Base-by-base conservation (phyloP, 768 basidiomycete species). In the Tulasnella sp. region DNA sequence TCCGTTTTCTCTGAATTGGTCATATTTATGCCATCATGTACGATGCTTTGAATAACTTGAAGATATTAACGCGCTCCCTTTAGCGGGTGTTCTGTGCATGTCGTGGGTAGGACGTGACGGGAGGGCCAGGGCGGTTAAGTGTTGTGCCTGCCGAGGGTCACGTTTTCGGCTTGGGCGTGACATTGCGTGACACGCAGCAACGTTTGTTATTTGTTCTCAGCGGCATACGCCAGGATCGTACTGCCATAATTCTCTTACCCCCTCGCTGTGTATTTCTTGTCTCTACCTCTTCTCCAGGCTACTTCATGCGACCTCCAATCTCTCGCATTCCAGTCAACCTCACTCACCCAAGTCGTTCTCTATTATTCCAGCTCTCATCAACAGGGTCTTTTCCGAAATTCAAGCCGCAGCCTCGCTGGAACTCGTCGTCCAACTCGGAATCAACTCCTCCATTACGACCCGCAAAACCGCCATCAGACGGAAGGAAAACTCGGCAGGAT, bases 211-310 rank as follows among this genome's bases (percentile, higher is more conserved):
- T 64, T 29, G 12, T 49, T 22, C 17, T 5, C 19, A 22, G 19
- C 2, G 1, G 58, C 58, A 31, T 14, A 22, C 12, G 6, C 3
- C 25, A 49, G 2, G 45, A 17, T n/a, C 58, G 58, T 12, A 31
- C 29, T 29, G 91, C 54, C 58, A 64, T 64, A 64, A 25, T 64
- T 64, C 58, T 64, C 58, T 15, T 71, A 14, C 42, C 69, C 67
- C 38, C 22, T 71, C 8, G 9, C 25, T 92, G 52, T 71, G 25
- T 71, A 45, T 45, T 71, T 71, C n/a, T 73, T 73, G 45, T 73
- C 45, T 73, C 52, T 29, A 12, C 45, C 39, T 72, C 42, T 72
- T 54, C 45, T 14, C 36, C 31, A 40, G 12, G 93, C 93, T 68
- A 36, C 34, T n/a, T 36, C 4, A 40, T 73, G 37, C 40, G 37